Evolutionary conservation across 345 rosid genomes (phyloP), one percentile per base, ranked within the genome.

Genomic region (Carallia pectinifolia): DNA sequence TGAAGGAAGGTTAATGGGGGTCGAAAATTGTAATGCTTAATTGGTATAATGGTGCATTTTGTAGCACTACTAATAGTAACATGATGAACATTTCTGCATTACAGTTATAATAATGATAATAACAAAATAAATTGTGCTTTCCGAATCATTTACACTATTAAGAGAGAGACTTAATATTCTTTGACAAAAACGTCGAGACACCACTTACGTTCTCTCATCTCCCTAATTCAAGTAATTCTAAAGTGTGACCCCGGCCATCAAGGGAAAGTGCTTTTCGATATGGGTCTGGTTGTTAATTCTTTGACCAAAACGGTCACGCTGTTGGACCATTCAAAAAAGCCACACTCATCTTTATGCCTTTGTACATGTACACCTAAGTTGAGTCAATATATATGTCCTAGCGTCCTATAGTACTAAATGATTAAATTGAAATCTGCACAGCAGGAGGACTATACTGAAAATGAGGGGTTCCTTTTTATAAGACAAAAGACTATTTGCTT

Each of bases 171-270:
- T 23, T 23, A 23, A 23, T 23, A 23, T 23, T 23, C 23, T 23
- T 23, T 23, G 23, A 23, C 23, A 23, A 23, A 23, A 23, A 23
- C 23, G 23, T 23, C 23, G 23, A 23, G 23, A 23, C 23, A 23
- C 23, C 23, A 23, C 23, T n/a, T n/a, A 23, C 23, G 23, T 23
- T 23, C 23, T 23, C 23, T 23, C 23, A 23, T 23, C 23, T 23
- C 23, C 23, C 23, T 23, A 23, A 23, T 23, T 23, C 23, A 23
- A 31, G 66, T 36, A 40, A 52, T 66, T 76, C 74, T 52, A 39
- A 65, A 80, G 69, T 76, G 70, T 75, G 80, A 79, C 73, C 66
- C 76, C 75, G 71, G 71, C 54, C 72, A 75, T 75, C 62, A 76
- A 76, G 81, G 70, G 68, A 66, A 68, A 40, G 47, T 27, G 50